These are phyloP conservation scores for Pseudogymnoascus pannorum DNA, from an alignment of 2,329 filamentous ascomycete genomes.

Conservation along the genomic window DNA sequence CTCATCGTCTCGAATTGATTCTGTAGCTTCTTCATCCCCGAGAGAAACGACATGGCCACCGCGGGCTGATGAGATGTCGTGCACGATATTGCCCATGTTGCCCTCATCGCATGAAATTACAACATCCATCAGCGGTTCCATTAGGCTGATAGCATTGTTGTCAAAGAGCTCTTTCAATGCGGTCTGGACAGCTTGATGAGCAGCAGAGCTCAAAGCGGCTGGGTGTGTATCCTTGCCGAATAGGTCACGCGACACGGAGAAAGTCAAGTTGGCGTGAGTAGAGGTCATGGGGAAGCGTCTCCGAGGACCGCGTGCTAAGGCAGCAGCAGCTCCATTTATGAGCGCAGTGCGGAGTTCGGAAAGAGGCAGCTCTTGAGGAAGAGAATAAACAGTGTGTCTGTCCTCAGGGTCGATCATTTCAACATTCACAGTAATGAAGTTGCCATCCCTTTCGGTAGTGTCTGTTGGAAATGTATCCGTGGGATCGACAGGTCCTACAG, in stretches of 20 bases:
- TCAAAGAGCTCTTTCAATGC: constrained; percentile 58
- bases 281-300: constrained; percentile 74
- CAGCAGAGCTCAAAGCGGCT: constrained; percentile 60
- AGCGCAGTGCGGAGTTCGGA: constrained; percentile 46
- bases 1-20: constrained; percentile 11
- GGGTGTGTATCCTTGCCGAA: constrained; percentile 61
- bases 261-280: constrained; percentile 60
- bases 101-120: constrained; percentile 80
- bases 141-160: constrained; percentile 52
- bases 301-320: constrained; percentile 75
- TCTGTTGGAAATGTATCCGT: constrained; percentile 34
- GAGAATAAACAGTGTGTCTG: constrained; percentile 36
- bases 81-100: constrained; percentile 72
- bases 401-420: constrained; percentile 31
- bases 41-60: constrained; percentile 70
- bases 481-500: constrained; percentile 51
- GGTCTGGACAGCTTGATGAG: constrained; percentile 58
- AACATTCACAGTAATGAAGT: constrained; percentile 54
- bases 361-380: constrained; percentile 47
- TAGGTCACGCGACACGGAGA: constrained; percentile 58
- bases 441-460: constrained; percentile 58
- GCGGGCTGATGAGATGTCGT: constrained; percentile 67
- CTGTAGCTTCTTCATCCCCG: constrained; percentile 31
- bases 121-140: constrained; percentile 92
- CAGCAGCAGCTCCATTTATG: constrained; percentile 73